Evolutionary conservation across 768 basidiomycete species (phyloP).

Genomic region (Chlorophyllum brunneum): DNA sequence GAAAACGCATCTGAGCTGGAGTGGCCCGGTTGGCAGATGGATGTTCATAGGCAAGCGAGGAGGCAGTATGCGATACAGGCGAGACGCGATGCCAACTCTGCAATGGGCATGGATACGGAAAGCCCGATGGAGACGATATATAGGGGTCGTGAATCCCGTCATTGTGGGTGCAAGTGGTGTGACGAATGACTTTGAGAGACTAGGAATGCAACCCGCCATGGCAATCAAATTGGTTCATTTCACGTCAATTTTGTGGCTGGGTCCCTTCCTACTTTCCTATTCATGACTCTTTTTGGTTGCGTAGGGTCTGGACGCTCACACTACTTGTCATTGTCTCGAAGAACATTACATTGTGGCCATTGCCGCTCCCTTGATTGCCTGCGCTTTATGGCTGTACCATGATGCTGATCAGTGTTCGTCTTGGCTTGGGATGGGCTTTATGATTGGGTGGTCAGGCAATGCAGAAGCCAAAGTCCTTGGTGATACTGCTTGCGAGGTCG

Average conservation of each 20-base stretch:
- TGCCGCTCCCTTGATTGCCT: conserved; percentile 11
- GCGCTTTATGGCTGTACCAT: conserved; percentile 15
- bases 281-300: too few relatives aligned
- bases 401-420: conserved; percentile 17
- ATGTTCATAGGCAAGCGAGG: conserved; percentile 37
- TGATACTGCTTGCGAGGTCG: conserved; percentile 5
- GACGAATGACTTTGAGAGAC: conserved; percentile 4
- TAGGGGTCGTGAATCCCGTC: conserved; percentile 13
- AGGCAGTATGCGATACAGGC: conserved; percentile 14
- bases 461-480: neutral
- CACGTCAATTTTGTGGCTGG: too few relatives aligned
- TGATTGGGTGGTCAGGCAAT: conserved; percentile 3
- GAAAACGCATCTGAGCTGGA: conserved; percentile 53
- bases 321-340: neutral
- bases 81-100: conserved; percentile 16
- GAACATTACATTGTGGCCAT: conserved; percentile 4
- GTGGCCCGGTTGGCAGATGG: conserved; percentile 66
- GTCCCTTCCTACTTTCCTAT: too few relatives aligned
- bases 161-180: conserved; percentile 3
- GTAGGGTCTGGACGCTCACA: conserved; percentile 4
- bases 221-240: too few relatives aligned
- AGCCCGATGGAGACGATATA: conserved; percentile 47
- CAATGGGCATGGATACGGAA: neutral
- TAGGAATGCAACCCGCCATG: too few relatives aligned
- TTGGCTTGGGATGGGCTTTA: conserved; percentile 16